Conservation (phyloP, 2,329 filamentous ascomycete genomes). For the Aspergillus persii region DNA sequence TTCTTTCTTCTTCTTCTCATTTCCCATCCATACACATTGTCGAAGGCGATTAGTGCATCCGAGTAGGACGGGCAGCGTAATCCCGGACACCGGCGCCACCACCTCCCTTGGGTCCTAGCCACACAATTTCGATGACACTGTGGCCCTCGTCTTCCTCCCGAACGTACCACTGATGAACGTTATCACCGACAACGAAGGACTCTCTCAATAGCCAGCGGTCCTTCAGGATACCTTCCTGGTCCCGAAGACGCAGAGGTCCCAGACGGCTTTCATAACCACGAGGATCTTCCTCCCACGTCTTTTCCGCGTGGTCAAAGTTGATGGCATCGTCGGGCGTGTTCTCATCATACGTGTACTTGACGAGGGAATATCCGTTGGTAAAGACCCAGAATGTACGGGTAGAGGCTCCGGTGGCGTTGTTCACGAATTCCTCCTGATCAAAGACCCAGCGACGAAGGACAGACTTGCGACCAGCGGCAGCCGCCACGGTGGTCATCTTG, state of each 20-base stretch:
- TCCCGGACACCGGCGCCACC: constrained; percentile 36
- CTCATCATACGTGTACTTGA: constrained; percentile 41
- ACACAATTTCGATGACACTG: constrained; percentile 45
- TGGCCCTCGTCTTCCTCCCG: constrained; percentile 41
- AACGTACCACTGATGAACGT: constrained; percentile 44
- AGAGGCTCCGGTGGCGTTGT: constrained; percentile 34
- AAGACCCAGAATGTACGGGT: constrained; percentile 43
- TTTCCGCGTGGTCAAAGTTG: constrained; percentile 43
- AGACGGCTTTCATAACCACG: constrained; percentile 40
- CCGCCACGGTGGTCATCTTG: constrained; percentile 43
- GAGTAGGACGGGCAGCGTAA: constrained; percentile 25
- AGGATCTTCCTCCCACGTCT: constrained; percentile 46
- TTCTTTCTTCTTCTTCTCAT: not conserved
- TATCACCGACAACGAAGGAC: constrained; percentile 39
- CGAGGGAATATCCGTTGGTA: constrained; percentile 45
- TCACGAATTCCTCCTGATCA: constrained; percentile 39
- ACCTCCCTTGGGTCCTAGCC: constrained; percentile 41
- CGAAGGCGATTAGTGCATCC: constrained; percentile 23
- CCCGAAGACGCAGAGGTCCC: constrained; percentile 39
- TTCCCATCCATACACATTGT: constrained; percentile 11
- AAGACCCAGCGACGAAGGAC: constrained; percentile 46
- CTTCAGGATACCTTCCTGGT: constrained; percentile 40
- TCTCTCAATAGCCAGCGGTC: constrained; percentile 43
- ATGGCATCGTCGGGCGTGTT: constrained; percentile 39
- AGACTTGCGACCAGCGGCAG: constrained; percentile 40